phyloP scores from a whole-genome alignment of 2,329 filamentous ascomycete genomes.

The Bipolaris zeicola region DNA sequence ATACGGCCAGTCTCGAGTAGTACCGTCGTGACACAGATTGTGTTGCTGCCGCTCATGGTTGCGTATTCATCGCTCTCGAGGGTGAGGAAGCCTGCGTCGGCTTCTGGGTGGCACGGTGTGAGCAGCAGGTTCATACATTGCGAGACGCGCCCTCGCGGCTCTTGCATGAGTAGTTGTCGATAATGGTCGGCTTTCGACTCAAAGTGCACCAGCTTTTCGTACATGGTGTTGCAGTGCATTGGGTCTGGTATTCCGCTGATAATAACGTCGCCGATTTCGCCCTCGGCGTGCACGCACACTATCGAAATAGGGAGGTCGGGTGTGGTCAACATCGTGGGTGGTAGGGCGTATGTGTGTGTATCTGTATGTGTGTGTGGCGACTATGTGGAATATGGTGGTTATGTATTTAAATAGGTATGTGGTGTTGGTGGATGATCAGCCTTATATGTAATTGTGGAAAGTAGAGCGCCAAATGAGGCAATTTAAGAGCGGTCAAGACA shows the following conservation, averaged over 20 bases:
- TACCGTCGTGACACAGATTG: slow-evolving; percentile 53
- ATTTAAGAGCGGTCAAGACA: too few relatives aligned
- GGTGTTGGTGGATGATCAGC: too few relatives aligned
- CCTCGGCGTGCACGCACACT: slow-evolving; percentile 46
- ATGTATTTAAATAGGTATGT: too few relatives aligned
- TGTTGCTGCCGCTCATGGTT: slow-evolving; percentile 55
- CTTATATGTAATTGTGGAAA: neutral
- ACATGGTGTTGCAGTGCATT: slow-evolving; percentile 52
- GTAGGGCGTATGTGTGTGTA: neutral
- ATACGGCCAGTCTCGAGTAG: slow-evolving; percentile 57
- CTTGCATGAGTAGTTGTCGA: slow-evolving; percentile 53
- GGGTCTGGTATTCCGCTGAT: slow-evolving; percentile 55
- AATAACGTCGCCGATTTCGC: slow-evolving; percentile 58
- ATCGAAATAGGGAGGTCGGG: slow-evolving; percentile 2
- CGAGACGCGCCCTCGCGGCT: slow-evolving; percentile 53
- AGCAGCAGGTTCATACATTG: slow-evolving; percentile 54
- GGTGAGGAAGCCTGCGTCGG: slow-evolving; percentile 54
- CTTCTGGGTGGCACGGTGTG: slow-evolving; percentile 52
- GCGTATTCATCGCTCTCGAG: slow-evolving; percentile 56
- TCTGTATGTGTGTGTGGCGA: too few relatives aligned
- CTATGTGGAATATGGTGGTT: too few relatives aligned
- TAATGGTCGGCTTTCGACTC: slow-evolving; percentile 49
- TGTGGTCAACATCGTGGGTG: neutral
- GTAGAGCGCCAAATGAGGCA: neutral
- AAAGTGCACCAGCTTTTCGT: slow-evolving; percentile 55